Percentiles rank a stretch among this genome's conserved stretches.
Conservation (phyloP, 805 yeast species). For the Metschnikowia gelsemii region DNA sequence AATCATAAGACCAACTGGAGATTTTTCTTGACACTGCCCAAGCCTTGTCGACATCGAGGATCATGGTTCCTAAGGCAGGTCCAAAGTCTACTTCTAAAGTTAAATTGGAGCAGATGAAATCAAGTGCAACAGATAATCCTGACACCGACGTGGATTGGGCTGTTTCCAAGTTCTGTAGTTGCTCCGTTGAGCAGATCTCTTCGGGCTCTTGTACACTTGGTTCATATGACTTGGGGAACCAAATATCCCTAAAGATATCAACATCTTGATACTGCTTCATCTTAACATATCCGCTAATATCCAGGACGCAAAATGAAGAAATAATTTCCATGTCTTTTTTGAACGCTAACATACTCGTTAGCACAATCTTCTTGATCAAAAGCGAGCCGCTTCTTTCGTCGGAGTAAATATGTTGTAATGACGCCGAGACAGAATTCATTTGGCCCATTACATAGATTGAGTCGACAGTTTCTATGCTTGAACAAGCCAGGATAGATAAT, state of each 20-base stretch:
- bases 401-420: conserved; percentile 87
- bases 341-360: conserved; percentile 50
- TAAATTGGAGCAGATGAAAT: conserved; percentile 53
- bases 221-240: conserved; percentile 52
- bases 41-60: conserved; percentile 51
- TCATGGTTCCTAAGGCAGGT: conserved; percentile 70
- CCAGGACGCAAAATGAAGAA: conserved; percentile 53
- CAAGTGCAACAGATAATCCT: conserved; percentile 71
- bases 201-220: not conserved
- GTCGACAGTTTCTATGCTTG: conserved; percentile 31
- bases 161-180: not conserved
- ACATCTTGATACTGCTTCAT: conserved; percentile 86
- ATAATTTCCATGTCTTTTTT: conserved; percentile 41
- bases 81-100: conserved; percentile 72
- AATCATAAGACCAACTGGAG: conserved; percentile 66
- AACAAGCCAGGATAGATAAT: conserved; percentile 56
- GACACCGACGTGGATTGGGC: conserved; percentile 22
- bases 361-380: conserved; percentile 42
- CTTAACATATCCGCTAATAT: conserved; percentile 63
- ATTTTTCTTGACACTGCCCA: conserved; percentile 73
- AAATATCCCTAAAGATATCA: conserved; percentile 75
- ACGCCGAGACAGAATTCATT: conserved; percentile 59
- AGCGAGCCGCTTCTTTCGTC: conserved; percentile 83
- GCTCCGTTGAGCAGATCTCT: conserved; percentile 6
- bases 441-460: conserved; percentile 29